Conservation (phyloP, 257 asterid species). For the Paraleonurus japonicus region DNA sequence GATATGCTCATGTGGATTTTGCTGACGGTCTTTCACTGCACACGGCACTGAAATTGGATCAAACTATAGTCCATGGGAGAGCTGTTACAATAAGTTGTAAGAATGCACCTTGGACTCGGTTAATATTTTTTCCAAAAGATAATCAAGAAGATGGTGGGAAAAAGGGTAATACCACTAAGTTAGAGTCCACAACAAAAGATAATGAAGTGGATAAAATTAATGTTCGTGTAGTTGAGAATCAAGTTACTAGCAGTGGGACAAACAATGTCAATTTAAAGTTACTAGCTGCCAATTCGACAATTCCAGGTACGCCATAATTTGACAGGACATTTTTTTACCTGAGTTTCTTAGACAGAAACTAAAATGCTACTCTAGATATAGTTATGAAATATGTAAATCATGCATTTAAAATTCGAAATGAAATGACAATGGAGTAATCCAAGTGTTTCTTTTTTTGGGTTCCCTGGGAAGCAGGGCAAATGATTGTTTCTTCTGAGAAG, state of each 20-base stretch:
- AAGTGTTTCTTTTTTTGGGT: neutral
- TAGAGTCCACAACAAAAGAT: conserved; percentile 10
- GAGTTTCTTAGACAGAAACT: neutral
- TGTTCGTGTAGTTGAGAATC: conserved; percentile 19
- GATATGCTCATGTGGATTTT: conserved; percentile 87
- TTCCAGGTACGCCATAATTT: neutral
- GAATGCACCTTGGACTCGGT: conserved; percentile 37
- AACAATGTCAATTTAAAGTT: conserved; percentile 54
- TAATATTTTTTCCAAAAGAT: conserved; percentile 22
- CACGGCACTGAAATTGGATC: conserved; percentile 78
- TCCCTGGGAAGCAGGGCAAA: neutral
- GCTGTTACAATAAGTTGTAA: conserved; percentile 70
- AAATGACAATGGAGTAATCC: neutral
- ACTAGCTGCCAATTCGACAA: neutral
- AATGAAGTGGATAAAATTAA: neutral
- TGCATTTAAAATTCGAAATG: neutral
- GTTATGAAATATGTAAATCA: neutral
- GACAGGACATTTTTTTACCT: neutral
- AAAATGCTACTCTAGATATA: neutral
- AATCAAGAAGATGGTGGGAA: conserved; percentile 16
- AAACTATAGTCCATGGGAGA: conserved; percentile 65
- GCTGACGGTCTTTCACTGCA: conserved; percentile 55
- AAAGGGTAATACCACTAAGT: neutral
- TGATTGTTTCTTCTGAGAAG: neutral
- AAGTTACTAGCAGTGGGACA: conserved; percentile 25